These are phyloP conservation scores for Globisporangium orthogonon DNA, from an alignment of 352 stramenopile species.

Conservation along the genomic window DNA sequence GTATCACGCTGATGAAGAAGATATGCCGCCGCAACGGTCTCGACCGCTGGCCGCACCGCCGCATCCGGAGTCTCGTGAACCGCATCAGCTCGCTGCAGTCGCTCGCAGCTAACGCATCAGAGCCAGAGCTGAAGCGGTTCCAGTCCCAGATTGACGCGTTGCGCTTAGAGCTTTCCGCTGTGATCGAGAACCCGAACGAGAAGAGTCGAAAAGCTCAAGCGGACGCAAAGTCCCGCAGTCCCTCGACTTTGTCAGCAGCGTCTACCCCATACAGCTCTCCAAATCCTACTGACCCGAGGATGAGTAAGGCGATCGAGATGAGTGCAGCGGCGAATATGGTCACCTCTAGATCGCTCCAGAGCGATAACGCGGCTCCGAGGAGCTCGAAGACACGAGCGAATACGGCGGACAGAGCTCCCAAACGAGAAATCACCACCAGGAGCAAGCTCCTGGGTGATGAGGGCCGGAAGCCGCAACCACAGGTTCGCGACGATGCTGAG, in stretches of 20 bases:
- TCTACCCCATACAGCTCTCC: background rate
- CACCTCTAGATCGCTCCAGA: background rate
- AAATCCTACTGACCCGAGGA: background rate
- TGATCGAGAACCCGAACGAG: conserved; percentile 83
- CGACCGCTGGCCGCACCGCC: conserved; percentile 73
- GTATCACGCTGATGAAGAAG: conserved; percentile 87
- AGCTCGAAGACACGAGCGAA: background rate
- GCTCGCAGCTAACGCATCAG: conserved; percentile 38
- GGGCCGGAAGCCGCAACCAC: background rate
- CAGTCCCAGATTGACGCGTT: conserved; percentile 52
- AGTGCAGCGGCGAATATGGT: background rate
- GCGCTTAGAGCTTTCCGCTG: conserved; percentile 59
- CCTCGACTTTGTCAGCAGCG: conserved; percentile 6
- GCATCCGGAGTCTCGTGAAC: conserved; percentile 79
- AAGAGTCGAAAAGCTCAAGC: conserved; percentile 76
- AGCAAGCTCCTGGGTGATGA: background rate
- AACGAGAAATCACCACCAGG: background rate
- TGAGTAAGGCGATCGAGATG: background rate
- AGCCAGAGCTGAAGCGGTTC: conserved; percentile 54
- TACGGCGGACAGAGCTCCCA: background rate
- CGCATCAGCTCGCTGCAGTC: conserved; percentile 73
- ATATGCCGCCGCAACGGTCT: conserved; percentile 81
- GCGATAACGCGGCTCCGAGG: background rate
- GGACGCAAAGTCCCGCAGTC: conserved; percentile 38
- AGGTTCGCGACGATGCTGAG: background rate